Evolutionary conservation across 192 early-diverging fungal species (phyloP), one percentile per base, ranked within the genome.

Genomic region (Gigaspora rosea): DNA sequence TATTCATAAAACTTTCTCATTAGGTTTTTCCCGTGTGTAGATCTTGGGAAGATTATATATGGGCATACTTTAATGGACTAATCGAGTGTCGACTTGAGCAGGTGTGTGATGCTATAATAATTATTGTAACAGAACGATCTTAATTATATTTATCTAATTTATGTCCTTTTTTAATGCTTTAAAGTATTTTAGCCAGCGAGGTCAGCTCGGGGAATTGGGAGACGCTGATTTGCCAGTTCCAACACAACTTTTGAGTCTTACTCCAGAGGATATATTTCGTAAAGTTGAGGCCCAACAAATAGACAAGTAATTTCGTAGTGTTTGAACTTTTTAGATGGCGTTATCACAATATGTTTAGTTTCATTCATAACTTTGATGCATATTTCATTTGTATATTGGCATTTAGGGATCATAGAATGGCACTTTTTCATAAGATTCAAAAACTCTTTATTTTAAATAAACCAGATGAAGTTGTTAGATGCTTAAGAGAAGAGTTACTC

Each of bases 31-130:
- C 89, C 36, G 94, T 92, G 4, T 95, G 95, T 77, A 85, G 86
- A 48, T 86, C 83, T 11, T 97, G 96, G 96, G 95, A 96, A 80
- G 96, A 97, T 80, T 79, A 90, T 74, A 73, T 96, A 18, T 97
- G 96, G 96, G 90, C 86, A 1, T 89, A 92, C 50, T 94, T 92
- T 63, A 92, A 89, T 78, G 84, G 91, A 1, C 80, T 95, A 52
- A 80, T 94, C 9, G 94, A 97, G 71, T 61, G 73, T 32, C 78
- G 84, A 62, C 77, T 92, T 11, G 90, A 90, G 32, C 74, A 85
- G 73, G 75, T 65, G n/a, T 72, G 73, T 71, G 36, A 67, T 52
- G 54, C 48, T 32, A 49, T 79, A 27, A 48, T 35, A 20, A 78
- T 59, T 35, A 65, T 84, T 35, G 12, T 10, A 36, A 61, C 9